Percentiles rank a stretch among this genome's conserved stretches.
These are phyloP conservation scores for Trichophyton equinum DNA, from an alignment of 2,329 filamentous ascomycete genomes.

Conservation along the genomic window DNA sequence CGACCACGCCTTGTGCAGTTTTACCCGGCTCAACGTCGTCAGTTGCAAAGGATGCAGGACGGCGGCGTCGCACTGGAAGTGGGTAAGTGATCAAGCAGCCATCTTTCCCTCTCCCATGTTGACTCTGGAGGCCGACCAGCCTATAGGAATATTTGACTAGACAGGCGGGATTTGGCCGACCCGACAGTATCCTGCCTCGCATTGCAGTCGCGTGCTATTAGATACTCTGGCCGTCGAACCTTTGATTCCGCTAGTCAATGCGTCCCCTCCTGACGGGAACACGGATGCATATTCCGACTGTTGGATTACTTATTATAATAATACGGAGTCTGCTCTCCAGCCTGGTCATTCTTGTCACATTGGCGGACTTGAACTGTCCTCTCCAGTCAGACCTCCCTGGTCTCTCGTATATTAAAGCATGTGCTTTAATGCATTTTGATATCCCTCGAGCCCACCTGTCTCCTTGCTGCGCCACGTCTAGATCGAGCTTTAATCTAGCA, in stretches of 20 bases:
- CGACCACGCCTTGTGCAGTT: not conserved
- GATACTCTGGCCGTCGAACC: not conserved
- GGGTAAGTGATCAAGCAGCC: not conserved
- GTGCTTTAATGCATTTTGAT: not conserved
- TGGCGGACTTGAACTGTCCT: too few species aligned
- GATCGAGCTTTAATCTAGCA: not conserved
- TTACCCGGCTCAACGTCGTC: not conserved
- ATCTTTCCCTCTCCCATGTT: not conserved
- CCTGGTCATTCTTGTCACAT: not conserved
- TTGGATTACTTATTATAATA: not conserved
- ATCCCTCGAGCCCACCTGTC: not conserved
- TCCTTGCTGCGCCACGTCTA: not conserved
- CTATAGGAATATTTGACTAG: not conserved
- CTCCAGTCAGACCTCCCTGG: not conserved
- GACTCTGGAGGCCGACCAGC: not conserved
- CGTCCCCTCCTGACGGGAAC: not conserved
- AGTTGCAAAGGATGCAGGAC: not conserved
- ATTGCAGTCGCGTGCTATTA: constrained; percentile 2
- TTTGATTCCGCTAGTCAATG: not conserved
- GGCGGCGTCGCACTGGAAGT: not conserved
- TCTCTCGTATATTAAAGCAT: not conserved
- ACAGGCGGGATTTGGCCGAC: not conserved
- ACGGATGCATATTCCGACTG: not conserved
- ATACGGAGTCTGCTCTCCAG: not conserved
- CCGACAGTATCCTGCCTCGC: not conserved